Base-by-base conservation (phyloP, 2,329 filamentous ascomycete species). In the Akanthomyces dipterigenus region DNA sequence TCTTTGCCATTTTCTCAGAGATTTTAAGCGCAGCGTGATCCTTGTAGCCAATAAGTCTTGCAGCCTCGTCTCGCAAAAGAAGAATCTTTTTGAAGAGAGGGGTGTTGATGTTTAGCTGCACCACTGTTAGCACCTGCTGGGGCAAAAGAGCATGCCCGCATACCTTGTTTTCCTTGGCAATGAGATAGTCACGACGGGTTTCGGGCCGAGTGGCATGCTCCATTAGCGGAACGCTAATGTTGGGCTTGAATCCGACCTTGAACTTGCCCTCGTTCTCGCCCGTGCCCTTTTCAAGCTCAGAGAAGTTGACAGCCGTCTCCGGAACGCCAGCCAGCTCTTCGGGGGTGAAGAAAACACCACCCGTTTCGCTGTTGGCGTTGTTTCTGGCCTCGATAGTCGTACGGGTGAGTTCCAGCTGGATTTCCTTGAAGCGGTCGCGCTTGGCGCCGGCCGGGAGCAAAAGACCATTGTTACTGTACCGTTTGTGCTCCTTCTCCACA, bases 1-100 rank as follows among this genome's bases (percentile, higher is more conserved):
- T 86, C 79, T 93, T 92, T 49, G 90, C 89, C 90, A 95, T 95
- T 81, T 92, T 93, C 68, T 90, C 86, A 70, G 92, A 89, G 45
- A 95, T 87, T 53, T 83, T 79, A 72, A 92, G 87, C 51, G 86
- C 82, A 22, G 90, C 90, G 71, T 93, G 89, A 70, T 91, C 86
- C 8, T 84, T 80, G 73, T 92, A 95, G 14, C 89, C 89, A 1
- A 95, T 79, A 53, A 95, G 80, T 55, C 88, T 84, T 12, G 90
- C 90, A 24, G 86, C 88, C 73, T 93, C 89, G 67, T 93, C 89
- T 16, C 91, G 86, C 28, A 93, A 83, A 8, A 87, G 74, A 57
- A 95, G 80, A 28, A 89, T 84, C 70, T 93, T 89, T 65, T 83
- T 85, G 79, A 95, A 93, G 9, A 93, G 78, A 0, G 84, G 80